These are phyloP conservation scores for Barnettozyma pratensis DNA, from an alignment of 805 yeast genomes.

Conservation along the genomic window DNA sequence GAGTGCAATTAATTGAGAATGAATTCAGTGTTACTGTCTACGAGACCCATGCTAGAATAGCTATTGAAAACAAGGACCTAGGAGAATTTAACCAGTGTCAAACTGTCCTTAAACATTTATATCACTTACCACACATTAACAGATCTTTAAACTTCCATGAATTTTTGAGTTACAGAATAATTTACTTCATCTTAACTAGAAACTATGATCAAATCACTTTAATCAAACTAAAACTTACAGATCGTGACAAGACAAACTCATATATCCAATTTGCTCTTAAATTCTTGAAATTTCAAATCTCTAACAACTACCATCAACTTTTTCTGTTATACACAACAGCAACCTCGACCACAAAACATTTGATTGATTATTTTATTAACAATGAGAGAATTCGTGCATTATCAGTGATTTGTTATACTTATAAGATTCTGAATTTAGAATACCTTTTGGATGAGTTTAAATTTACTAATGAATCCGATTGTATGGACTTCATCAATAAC, in stretches of 20 bases:
- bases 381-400: constrained; percentile 57
- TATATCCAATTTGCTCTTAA: constrained; percentile 24
- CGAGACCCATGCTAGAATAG: constrained; percentile 82
- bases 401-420: constrained; percentile 50
- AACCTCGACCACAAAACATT: constrained; percentile 36
- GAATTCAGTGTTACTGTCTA: constrained; percentile 75
- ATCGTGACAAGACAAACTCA: constrained; percentile 18
- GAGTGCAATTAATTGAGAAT: constrained; percentile 82
- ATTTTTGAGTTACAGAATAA: constrained; percentile 64
- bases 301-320: constrained; percentile 49
- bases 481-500: constrained; percentile 37
- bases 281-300: constrained; percentile 27
- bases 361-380: constrained; percentile 49
- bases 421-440: constrained; percentile 39
- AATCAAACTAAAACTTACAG: constrained; percentile 40
- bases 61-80: constrained; percentile 74
- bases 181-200: constrained; percentile 71
- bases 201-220: constrained; percentile 36
- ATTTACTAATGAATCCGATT: constrained; percentile 35
- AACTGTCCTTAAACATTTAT: constrained; percentile 66
- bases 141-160: constrained; percentile 46
- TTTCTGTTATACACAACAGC: constrained; percentile 39
- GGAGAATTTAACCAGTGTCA: constrained; percentile 97
- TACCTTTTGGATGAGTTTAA: constrained; percentile 35
- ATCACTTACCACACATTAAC: constrained; percentile 36